Evolutionary conservation across 169 alveolate species (phyloP).

Genomic region (Cryptosporidium sp.): DNA sequence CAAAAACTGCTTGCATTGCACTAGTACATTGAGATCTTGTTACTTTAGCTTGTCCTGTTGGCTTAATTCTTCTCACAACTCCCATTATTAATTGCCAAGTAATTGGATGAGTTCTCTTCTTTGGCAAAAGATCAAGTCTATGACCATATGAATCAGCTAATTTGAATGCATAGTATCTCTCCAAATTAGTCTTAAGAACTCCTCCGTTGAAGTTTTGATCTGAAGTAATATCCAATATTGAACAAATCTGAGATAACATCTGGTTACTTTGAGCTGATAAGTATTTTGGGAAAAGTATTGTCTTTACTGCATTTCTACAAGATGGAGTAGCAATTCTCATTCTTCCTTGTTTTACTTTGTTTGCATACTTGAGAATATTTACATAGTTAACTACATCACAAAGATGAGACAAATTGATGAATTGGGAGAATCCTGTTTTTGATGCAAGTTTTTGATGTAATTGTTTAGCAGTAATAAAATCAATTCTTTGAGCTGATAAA

Average conservation of each 20-base stretch:
- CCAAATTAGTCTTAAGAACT: conserved; percentile 48
- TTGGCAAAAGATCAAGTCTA: conserved; percentile 52
- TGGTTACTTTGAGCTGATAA: conserved; percentile 57
- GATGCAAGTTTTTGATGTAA: conserved; percentile 62
- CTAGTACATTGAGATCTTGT: conserved; percentile 44
- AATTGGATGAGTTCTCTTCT: conserved; percentile 52
- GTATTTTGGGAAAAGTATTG: conserved; percentile 56
- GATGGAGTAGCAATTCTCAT: conserved; percentile 73
- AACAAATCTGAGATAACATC: conserved; percentile 34
- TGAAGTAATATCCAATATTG: conserved; percentile 48
- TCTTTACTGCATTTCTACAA: conserved; percentile 64
- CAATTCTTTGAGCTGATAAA: conserved; percentile 66
- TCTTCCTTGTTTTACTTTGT: conserved; percentile 53
- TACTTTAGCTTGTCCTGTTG: conserved; percentile 3
- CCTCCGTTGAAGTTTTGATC: conserved; percentile 70
- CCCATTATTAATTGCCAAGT: conserved; percentile 61
- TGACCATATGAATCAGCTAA: conserved; percentile 68
- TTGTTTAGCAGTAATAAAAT: conserved; percentile 50
- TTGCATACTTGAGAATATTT: conserved; percentile 58
- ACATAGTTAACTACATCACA: conserved; percentile 69
- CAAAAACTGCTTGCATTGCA: conserved; percentile 71
- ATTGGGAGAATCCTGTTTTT: conserved; percentile 4
- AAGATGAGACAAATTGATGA: conserved; percentile 65
- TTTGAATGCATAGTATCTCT: conserved; percentile 60
- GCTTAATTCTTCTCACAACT: conserved; percentile 37